These are phyloP conservation scores for Pichia occidentalis DNA, from an alignment of 805 yeast genomes.

Conservation along the genomic window DNA sequence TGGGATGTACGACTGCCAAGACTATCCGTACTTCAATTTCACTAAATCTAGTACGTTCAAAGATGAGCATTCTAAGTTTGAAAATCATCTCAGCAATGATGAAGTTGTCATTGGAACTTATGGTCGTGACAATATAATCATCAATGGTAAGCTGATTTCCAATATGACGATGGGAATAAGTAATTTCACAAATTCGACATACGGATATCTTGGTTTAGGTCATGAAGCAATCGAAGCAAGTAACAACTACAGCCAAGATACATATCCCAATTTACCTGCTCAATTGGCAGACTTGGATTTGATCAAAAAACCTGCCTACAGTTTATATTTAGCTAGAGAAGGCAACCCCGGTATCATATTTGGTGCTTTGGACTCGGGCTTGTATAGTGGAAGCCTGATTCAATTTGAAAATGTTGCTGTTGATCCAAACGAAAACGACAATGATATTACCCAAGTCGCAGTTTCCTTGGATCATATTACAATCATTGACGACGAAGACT, in stretches of 20 bases:
- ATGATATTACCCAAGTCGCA: slow-evolving; percentile 4
- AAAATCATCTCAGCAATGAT: slow-evolving; percentile 39
- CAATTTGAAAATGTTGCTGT: slow-evolving; percentile 18
- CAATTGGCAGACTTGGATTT: slow-evolving; percentile 50
- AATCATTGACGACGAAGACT: neutral
- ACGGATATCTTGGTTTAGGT: slow-evolving; percentile 72
- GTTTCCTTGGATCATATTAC: slow-evolving; percentile 6
- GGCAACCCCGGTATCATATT: slow-evolving; percentile 50
- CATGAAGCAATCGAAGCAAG: slow-evolving; percentile 61
- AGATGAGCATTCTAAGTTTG: slow-evolving; percentile 34
- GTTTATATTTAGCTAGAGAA: slow-evolving; percentile 44
- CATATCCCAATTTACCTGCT: slow-evolving; percentile 62
- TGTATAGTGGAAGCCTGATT: slow-evolving; percentile 44
- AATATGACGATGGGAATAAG: slow-evolving; percentile 68
- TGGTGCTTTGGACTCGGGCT: slow-evolving; percentile 64
- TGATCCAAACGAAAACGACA: neutral
- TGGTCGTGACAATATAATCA: slow-evolving; percentile 54
- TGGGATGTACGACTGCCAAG: slow-evolving; percentile 24
- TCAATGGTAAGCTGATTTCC: slow-evolving; percentile 43
- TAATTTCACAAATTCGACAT: slow-evolving; percentile 48
- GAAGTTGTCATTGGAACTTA: slow-evolving; percentile 41
- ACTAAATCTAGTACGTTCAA: slow-evolving; percentile 32
- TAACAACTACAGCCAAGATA: slow-evolving; percentile 26
- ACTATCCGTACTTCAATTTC: slow-evolving; percentile 41
- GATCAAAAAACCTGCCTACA: slow-evolving; percentile 49